Evolutionary conservation across 371 early-diverging fungal genomes (phyloP).

Genomic region (Paraphysoderma sedebokerense): DNA sequence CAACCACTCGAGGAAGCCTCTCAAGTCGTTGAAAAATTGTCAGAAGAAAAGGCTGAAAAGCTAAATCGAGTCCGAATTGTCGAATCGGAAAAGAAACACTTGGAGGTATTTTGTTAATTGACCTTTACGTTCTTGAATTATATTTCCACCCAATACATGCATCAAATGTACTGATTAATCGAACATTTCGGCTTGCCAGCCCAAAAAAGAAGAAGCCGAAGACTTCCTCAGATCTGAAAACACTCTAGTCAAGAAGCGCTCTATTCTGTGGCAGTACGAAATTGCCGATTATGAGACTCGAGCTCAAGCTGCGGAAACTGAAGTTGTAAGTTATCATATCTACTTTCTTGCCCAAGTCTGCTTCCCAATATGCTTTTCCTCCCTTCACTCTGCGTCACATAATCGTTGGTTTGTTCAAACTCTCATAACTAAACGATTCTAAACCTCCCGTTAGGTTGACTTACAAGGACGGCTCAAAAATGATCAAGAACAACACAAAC

Average conservation of each 20-base stretch:
- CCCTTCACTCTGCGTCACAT: no score
- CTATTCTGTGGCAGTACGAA: constrained; percentile 56
- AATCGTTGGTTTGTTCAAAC: no score
- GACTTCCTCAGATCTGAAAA: constrained; percentile 64
- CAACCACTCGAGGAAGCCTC: constrained; percentile 64
- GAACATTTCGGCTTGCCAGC: constrained; percentile 21
- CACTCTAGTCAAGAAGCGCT: constrained; percentile 46
- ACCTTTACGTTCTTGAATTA: no score
- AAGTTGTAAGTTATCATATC: constrained; percentile 16
- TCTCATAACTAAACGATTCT: no score
- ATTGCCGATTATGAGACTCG: constrained; percentile 24
- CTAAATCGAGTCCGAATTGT: constrained; percentile 70
- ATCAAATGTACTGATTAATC: no score
- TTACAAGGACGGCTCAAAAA: constrained; percentile 16
- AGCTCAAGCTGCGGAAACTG: constrained; percentile 21
- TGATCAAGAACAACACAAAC: constrained; percentile 34
- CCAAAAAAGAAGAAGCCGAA: constrained; percentile 67
- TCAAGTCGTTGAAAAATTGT: constrained; percentile 45
- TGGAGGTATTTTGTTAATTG: no score
- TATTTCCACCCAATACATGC: no score
- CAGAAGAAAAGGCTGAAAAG: constrained; percentile 62
- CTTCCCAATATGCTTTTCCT: no score
- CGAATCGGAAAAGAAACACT: constrained; percentile 54
- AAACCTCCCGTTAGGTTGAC: no score
- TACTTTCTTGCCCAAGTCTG: neutral